Conservation (phyloP, 1,139 yeast genomes). For the Protomyces inundatus region DNA sequence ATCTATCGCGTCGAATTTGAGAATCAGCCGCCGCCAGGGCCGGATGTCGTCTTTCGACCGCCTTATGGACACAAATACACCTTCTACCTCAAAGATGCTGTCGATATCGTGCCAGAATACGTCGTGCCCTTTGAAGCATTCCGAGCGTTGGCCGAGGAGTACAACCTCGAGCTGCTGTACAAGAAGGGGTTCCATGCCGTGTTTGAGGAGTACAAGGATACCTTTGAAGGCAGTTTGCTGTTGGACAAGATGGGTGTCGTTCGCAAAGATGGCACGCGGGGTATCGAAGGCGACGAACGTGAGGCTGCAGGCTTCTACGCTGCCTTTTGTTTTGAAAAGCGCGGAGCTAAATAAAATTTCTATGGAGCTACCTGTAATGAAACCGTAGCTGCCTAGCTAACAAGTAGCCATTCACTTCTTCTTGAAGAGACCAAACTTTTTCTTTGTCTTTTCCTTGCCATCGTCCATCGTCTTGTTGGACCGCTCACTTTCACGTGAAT, state of each 20-base stretch:
- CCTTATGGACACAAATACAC: constrained; percentile 82
- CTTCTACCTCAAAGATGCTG: constrained; percentile 84
- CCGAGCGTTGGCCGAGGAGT: constrained; percentile 61
- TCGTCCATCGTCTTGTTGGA: constrained; percentile 11
- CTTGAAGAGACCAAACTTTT: constrained; percentile 35
- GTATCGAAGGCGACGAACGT: constrained; percentile 82
- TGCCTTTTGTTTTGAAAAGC: constrained; percentile 71
- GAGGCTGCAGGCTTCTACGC: constrained; percentile 84
- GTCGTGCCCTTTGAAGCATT: constrained; percentile 94
- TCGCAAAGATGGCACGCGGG: constrained; percentile 66
- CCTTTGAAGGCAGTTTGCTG: constrained; percentile 52
- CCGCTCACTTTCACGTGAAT: background rate
- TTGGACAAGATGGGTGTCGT: constrained; percentile 50
- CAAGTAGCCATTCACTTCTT: background rate
- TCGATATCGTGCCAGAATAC: constrained; percentile 92
- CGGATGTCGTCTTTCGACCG: constrained; percentile 61
- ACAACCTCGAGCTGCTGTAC: constrained; percentile 64
- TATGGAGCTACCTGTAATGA: background rate
- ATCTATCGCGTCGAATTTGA: constrained; percentile 77
- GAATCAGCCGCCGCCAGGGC: constrained; percentile 56
- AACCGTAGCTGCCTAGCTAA: background rate
- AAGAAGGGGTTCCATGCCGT: constrained; percentile 77
- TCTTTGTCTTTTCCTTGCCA: constrained; percentile 22
- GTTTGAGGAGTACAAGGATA: constrained; percentile 67
- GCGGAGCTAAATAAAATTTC: constrained; percentile 28